Evolutionary conservation across 2,329 filamentous ascomycete species (phyloP).

Genomic region (Ophiostoma triangulosporum): DNA sequence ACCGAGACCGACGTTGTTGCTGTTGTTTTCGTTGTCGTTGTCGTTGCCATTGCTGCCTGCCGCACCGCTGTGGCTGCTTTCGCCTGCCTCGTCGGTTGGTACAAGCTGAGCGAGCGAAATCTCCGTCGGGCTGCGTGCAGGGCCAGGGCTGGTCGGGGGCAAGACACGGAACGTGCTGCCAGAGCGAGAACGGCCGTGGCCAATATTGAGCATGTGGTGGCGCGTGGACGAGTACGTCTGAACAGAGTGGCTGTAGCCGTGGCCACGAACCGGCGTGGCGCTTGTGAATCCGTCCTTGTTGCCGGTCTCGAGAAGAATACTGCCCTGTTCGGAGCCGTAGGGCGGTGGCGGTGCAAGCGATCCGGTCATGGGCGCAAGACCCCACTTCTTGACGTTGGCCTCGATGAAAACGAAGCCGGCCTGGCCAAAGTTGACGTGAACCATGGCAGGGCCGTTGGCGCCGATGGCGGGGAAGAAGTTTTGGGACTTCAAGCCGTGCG

Average conservation of each 20-base stretch:
- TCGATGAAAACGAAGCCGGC: constrained; percentile 98
- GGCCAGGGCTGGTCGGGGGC: constrained; percentile 73
- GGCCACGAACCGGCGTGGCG: constrained; percentile 26
- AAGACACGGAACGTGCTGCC: constrained; percentile 59
- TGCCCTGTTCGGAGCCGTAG: constrained; percentile 93
- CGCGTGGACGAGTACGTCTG: constrained; percentile 26
- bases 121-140: constrained; percentile 81
- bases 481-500: constrained; percentile 80
- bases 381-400: constrained; percentile 99
- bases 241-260: constrained; percentile 32
- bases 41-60: constrained; percentile 6
- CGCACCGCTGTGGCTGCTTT: constrained; percentile 38
- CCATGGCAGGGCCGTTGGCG: constrained; percentile 78
- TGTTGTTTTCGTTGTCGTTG: constrained; percentile 6
- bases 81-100: constrained; percentile 57
- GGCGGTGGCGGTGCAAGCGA: constrained; percentile 89
- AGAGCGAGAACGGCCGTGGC: constrained; percentile 61
- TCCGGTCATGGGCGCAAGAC: constrained; percentile 86
- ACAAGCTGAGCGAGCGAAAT: constrained; percentile 85
- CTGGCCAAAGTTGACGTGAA: constrained; percentile 97
- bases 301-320: constrained; percentile 83
- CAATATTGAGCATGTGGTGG: constrained; percentile 34
- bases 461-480: constrained; percentile 98
- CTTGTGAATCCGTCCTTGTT: constrained; percentile 42
- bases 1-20: constrained; percentile 25